Evolutionary conservation across 306 rosid species (phyloP).

Genomic region (Fragaria vesca): DNA sequence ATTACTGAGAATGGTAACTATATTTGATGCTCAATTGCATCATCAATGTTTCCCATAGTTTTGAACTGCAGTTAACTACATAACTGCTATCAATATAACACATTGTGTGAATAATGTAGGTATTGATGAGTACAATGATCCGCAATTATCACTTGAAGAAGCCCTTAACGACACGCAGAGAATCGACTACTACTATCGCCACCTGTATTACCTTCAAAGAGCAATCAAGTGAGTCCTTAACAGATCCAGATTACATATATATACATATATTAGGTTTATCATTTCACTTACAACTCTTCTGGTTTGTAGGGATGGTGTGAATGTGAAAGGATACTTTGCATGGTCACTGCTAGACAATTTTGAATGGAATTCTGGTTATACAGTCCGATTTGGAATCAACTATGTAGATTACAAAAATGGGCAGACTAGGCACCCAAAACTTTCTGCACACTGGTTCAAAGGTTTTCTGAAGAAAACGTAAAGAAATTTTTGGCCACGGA

Average conservation of each 20-base stretch:
- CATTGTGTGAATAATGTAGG: slow-evolving; percentile 29
- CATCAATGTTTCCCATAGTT: background rate
- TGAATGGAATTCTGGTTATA: slow-evolving; percentile 58
- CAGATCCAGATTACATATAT: background rate
- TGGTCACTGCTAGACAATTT: slow-evolving; percentile 73
- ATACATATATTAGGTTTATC: background rate
- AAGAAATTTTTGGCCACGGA: background rate
- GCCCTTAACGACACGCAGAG: slow-evolving; percentile 33
- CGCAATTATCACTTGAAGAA: slow-evolving; percentile 35
- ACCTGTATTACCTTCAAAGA: slow-evolving; percentile 38
- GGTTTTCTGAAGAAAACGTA: slow-evolving; percentile 35
- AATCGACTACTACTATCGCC: slow-evolving; percentile 41
- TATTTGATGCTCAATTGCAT: background rate
- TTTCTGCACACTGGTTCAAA: slow-evolving; percentile 66
- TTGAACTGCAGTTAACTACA: background rate
- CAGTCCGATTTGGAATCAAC: slow-evolving; percentile 55
- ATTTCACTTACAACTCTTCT: background rate
- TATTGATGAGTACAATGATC: slow-evolving; percentile 52
- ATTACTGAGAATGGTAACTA: slow-evolving; percentile 66
- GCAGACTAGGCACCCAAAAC: slow-evolving; percentile 45
- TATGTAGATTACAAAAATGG: slow-evolving; percentile 59
- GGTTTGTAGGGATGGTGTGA: slow-evolving; percentile 49
- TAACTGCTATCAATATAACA: background rate
- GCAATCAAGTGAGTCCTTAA: slow-evolving; percentile 49
- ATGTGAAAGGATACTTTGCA: slow-evolving; percentile 65